phyloP scores from a whole-genome alignment of 176 grass and related monocot genomes.

The Secale cereale region DNA sequence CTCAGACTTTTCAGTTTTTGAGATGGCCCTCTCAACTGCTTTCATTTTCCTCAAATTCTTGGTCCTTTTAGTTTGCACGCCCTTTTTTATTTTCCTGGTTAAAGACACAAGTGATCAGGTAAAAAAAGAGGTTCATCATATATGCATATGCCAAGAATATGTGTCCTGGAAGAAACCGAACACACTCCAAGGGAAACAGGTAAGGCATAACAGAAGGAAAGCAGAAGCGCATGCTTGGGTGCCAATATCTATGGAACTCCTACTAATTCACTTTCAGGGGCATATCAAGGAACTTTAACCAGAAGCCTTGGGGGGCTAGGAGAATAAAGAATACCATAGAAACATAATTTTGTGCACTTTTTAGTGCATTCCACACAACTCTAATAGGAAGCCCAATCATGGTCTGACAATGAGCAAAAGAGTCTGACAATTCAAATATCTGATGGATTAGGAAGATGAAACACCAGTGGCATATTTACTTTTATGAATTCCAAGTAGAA shows the following conservation, averaged over 20 bases:
- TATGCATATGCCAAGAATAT: neutral
- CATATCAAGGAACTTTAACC: neutral
- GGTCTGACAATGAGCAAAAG: neutral
- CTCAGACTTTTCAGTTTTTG: conserved; percentile 55
- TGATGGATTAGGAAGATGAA: neutral
- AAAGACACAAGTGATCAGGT: neutral
- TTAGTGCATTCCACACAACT: neutral
- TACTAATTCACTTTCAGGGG: neutral
- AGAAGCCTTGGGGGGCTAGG: neutral
- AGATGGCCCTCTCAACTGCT: conserved; percentile 53
- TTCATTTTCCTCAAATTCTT: conserved; percentile 75
- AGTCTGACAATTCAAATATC: neutral
- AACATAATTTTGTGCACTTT: neutral
- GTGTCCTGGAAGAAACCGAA: neutral
- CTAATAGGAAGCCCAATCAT: neutral
- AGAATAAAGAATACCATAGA: neutral
- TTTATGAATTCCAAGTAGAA: neutral
- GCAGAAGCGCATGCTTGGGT: neutral
- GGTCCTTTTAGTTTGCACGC: conserved; percentile 44
- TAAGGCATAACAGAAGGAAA: neutral
- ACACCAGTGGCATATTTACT: neutral
- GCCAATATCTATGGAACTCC: neutral
- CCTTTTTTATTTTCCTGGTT: conserved; percentile 88
- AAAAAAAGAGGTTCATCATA: neutral
- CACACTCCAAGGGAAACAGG: neutral